Conservation (phyloP, 1,284 basidiomycete species). For the Austroboletus novae-zelandiae region DNA sequence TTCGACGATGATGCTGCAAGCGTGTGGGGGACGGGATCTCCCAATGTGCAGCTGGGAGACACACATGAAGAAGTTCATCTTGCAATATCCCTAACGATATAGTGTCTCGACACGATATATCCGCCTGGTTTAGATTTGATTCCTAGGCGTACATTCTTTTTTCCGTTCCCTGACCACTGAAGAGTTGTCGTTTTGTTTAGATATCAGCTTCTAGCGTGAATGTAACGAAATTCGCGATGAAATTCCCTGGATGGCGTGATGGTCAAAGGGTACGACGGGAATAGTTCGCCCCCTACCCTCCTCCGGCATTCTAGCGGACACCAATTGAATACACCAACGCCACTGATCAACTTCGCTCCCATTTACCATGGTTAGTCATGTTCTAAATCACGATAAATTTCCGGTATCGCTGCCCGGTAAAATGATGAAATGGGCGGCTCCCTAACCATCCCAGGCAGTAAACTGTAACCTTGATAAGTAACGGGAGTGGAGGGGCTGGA, state of each 20-base stretch:
- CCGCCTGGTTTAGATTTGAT: conserved; percentile 1
- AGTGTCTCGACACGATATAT: not conserved
- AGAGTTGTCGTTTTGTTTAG: conserved; percentile 23
- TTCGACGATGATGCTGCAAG: conserved; percentile 33
- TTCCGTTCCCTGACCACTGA: conserved; percentile 8
- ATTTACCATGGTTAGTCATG: conserved; percentile 1
- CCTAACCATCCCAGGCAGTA: conserved; percentile 3
- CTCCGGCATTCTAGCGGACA: not conserved
- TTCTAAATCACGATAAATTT: not conserved
- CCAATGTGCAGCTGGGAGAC: conserved; percentile 59
- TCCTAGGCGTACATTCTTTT: conserved; percentile 2
- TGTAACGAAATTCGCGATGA: not conserved
- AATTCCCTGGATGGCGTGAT: conserved; percentile 5
- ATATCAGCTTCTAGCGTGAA: conserved; percentile 8
- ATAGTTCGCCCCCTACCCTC: conserved; percentile 10
- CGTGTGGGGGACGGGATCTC: conserved; percentile 51
- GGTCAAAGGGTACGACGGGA: conserved; percentile 5
- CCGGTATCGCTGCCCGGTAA: not conserved
- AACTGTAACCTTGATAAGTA: not conserved
- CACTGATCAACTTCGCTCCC: conserved; percentile 5
- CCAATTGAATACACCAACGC: conserved; percentile 5
- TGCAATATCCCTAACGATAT: conserved; percentile 53
- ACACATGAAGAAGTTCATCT: conserved; percentile 59
- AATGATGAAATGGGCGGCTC: not conserved
- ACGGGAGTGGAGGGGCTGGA: not conserved